Evolutionary conservation across 257 asterid genomes (phyloP), one percentile per base, ranked within the genome.

Genomic region (Mitragyna speciosa): DNA sequence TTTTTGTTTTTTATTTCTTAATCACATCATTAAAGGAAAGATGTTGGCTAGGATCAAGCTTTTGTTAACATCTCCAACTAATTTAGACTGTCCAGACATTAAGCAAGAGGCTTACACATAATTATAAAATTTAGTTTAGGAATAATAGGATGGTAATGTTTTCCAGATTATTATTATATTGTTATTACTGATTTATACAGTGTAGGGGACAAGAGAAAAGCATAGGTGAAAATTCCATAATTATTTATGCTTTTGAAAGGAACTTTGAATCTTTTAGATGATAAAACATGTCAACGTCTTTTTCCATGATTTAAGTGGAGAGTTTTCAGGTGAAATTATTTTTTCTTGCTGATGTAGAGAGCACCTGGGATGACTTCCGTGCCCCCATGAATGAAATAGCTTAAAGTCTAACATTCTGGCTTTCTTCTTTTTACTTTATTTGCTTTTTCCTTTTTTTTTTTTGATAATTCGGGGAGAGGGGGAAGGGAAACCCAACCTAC

Each of bases 321-420:
- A 51, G 26, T 48, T 72, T 72, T 49, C 63, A 39, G 45, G 64
- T 26, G 63, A 47, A 24, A 22, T 45, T 49, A 3, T 17, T 28
- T 24, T 49, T 6, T 15, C 49, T 31, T 73, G 77, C 67, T 73
- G 77, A 73, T 52, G 66, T 67, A 54, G 77, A 73, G 49, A 33
- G 77, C 77, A 73, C 77, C 51, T 20, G n/a, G 49, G 66, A 73
- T 52, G 77, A 49, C 41, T 30, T 52, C 30, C 19, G 10, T 16
- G 30, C 24, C 7, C 19, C 49, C 41, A 45, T 71, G 31, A 39
- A 73, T 26, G 17, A 63, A 26, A 10, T 17, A 63, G 19, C 63
- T 41, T 51, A 73, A 28, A 72, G 76, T 33, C 77, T 52, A 28
- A 20, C 5, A 10, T 17, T 73, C 33, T 54, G 30, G 67, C 67